Percentiles rank a stretch among this genome's conserved stretches.
phyloP scores from a whole-genome alignment of 2,329 filamentous ascomycete genomes.

The Colletotrichum sansevieriae region DNA sequence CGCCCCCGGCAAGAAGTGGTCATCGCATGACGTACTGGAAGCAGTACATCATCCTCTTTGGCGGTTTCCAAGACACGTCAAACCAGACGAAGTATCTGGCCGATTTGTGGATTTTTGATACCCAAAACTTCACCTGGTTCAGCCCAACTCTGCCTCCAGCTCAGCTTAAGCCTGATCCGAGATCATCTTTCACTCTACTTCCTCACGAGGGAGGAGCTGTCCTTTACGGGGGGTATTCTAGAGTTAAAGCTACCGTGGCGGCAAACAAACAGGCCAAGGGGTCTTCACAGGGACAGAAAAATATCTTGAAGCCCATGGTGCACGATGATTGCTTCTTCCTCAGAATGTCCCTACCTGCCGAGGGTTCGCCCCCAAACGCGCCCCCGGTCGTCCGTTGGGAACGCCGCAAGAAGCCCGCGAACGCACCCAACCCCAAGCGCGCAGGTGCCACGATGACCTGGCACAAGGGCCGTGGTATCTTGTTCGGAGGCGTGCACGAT shows the following conservation, averaged over 20 bases:
- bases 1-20: slow-evolving; percentile 87
- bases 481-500: slow-evolving; percentile 95
- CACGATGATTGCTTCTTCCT: slow-evolving; percentile 97
- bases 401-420: slow-evolving; percentile 90
- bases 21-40: slow-evolving; percentile 98
- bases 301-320: slow-evolving; percentile 85
- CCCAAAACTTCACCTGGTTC: slow-evolving; percentile 86
- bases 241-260: slow-evolving; percentile 79
- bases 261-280: slow-evolving; percentile 75
- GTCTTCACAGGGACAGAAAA: slow-evolving; percentile 72
- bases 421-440: slow-evolving; percentile 84
- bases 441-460: slow-evolving; percentile 94
- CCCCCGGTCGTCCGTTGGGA: slow-evolving; percentile 89
- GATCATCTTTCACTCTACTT: slow-evolving; percentile 91
- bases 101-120: slow-evolving; percentile 97
- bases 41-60: slow-evolving; percentile 95
- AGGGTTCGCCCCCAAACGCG: slow-evolving; percentile 74
- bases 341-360: slow-evolving; percentile 78
- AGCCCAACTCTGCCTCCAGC: slow-evolving; percentile 80
- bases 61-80: slow-evolving; percentile 96
- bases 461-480: slow-evolving; percentile 92
- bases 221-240: slow-evolving; percentile 92
- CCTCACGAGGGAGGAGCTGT: slow-evolving; percentile 93
- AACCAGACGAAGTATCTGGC: slow-evolving; percentile 94
- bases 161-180: slow-evolving; percentile 87